Conservation (phyloP, 2,329 filamentous ascomycete genomes). For the Fusarium virguliforme region DNA sequence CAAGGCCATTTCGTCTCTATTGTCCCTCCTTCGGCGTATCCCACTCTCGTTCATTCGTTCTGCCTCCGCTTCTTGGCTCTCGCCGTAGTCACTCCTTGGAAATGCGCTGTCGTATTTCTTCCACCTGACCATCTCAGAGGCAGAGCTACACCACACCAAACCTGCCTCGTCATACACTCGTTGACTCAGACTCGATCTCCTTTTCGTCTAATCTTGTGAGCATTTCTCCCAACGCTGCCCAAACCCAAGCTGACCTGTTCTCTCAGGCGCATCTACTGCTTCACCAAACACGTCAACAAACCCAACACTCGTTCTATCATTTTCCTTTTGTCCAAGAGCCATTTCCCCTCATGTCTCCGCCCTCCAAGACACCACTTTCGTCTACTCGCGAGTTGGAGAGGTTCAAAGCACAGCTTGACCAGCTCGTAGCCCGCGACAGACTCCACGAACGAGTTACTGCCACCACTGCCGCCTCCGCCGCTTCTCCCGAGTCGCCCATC, state of each 20-base stretch:
- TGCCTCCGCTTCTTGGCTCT: neutral
- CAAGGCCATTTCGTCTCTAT: neutral
- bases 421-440: slow-evolving; percentile 1
- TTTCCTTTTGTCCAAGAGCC: neutral
- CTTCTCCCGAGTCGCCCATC: slow-evolving; percentile 46
- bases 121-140: neutral
- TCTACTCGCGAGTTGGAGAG: neutral
- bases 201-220: slow-evolving; percentile 24
- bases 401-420: neutral
- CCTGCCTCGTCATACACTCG: neutral
- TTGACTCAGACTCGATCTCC: neutral
- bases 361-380: neutral
- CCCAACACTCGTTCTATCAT: neutral
- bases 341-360: slow-evolving; percentile 19
- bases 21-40: neutral
- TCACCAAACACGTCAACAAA: slow-evolving; percentile 1
- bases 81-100: neutral
- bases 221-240: neutral
- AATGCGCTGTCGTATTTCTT: neutral
- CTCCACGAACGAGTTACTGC: neutral
- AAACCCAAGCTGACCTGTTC: slow-evolving; percentile 7
- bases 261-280: slow-evolving; percentile 2
- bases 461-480: neutral
- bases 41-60: neutral
- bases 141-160: neutral